These are phyloP conservation scores for Xylaria hypoxylon DNA, from an alignment of 2,329 filamentous ascomycete species.

Conservation along the genomic window DNA sequence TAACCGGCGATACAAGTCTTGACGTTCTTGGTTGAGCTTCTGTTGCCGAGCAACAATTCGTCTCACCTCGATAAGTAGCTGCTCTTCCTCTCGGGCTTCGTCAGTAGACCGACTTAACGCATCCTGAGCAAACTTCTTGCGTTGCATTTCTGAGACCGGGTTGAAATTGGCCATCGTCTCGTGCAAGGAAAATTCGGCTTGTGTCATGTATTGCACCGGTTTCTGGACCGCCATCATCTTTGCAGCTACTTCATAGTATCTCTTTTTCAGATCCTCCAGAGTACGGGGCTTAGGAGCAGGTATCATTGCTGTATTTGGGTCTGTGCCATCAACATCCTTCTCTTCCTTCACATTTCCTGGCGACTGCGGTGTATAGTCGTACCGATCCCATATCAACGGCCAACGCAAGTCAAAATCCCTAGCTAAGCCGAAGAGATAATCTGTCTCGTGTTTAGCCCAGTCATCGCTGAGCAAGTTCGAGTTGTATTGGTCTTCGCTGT, in stretches of 20 bases:
- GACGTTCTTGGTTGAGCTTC: conserved; percentile 86
- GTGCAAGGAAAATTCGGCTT: conserved; percentile 83
- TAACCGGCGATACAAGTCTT: conserved; percentile 86
- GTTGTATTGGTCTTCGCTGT: conserved; percentile 89
- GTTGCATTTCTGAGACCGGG: conserved; percentile 77
- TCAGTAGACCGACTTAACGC: conserved; percentile 83
- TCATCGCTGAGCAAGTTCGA: conserved; percentile 77
- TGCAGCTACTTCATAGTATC: conserved; percentile 89
- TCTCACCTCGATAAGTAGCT: conserved; percentile 88
- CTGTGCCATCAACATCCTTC: conserved; percentile 54
- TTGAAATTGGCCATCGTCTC: conserved; percentile 91
- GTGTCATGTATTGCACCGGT: conserved; percentile 87
- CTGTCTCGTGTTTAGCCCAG: conserved; percentile 94
- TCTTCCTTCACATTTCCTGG: conserved; percentile 54
- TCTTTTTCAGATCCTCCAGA: conserved; percentile 90
- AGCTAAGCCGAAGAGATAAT: conserved; percentile 83
- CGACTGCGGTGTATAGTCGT: conserved; percentile 73
- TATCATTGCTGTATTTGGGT: conserved; percentile 66
- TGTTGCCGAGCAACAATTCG: conserved; percentile 90
- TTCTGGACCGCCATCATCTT: conserved; percentile 85
- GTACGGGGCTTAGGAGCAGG: conserved; percentile 68
- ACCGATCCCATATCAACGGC: conserved; percentile 92
- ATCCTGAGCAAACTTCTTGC: conserved; percentile 86
- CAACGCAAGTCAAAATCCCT: conserved; percentile 88
- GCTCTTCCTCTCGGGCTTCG: conserved; percentile 92